These are phyloP conservation scores for Straminergon stramineum DNA, from an alignment of 225 moss, liverwort and hornwort species.

Conservation along the genomic window DNA sequence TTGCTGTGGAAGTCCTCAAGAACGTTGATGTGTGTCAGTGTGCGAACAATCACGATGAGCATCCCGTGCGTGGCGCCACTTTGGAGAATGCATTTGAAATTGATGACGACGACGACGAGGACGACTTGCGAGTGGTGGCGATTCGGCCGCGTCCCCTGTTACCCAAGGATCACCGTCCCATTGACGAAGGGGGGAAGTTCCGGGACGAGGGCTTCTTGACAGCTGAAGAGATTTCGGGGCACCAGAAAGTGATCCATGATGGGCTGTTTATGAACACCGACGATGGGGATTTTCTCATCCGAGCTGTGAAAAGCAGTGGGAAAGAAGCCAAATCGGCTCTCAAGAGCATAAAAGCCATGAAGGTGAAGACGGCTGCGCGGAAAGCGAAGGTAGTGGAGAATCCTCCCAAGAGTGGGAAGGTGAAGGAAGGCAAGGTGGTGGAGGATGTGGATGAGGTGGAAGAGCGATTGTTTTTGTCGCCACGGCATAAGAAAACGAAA, in stretches of 20 bases:
- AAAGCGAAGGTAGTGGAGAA: background rate
- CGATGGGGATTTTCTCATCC: background rate
- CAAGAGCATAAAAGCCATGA: background rate
- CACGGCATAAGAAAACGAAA: background rate
- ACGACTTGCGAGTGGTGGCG: slow-evolving; percentile 19
- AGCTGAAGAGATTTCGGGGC: slow-evolving; percentile 25
- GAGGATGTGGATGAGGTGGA: background rate
- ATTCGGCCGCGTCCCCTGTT: background rate
- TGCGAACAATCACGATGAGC: background rate
- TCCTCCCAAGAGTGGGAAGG: background rate
- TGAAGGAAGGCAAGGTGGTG: background rate
- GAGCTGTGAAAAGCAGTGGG: background rate
- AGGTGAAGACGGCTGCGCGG: background rate
- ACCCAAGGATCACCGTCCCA: background rate
- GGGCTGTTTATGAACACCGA: background rate
- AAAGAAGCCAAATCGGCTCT: slow-evolving; percentile 5
- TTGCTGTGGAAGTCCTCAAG: background rate
- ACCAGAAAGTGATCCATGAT: slow-evolving; percentile 10
- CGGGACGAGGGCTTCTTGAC: slow-evolving; percentile 7
- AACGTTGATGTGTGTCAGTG: background rate
- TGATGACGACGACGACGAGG: slow-evolving; percentile 19
- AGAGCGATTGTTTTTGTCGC: slow-evolving; percentile 3
- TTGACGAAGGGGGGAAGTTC: background rate
- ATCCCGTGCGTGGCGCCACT: background rate
- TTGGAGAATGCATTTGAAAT: slow-evolving; percentile 19